Evolutionary conservation across 2,329 filamentous ascomycete species (phyloP), one percentile per base, ranked within the genome.

Genomic region (Cladobotryum protrusum): DNA sequence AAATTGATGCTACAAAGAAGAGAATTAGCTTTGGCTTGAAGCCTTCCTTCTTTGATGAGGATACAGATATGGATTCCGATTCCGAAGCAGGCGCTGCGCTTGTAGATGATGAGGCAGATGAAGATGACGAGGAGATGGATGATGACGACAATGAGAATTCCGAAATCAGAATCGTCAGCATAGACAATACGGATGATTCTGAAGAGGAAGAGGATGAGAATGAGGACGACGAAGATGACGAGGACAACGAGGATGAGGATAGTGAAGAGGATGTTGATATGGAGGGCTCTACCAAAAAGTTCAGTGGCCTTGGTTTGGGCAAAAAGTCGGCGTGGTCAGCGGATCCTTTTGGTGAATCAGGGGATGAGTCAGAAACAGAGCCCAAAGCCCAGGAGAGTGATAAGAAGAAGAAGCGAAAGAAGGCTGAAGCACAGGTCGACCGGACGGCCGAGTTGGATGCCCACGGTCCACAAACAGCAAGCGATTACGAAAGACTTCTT

Each of bases 301-400:
- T 57, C 20, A 60, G 56, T 45, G 66, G 66, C 13, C 57, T 69
- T 3, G 69, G 69, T 33, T 66, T 73, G 35, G 83, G 83, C 55
- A 89, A 89, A 47, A 90, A 89, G 49, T 95, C 96, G 59, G 86
- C 96, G 67, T 99, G 92, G 92, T 85, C 83, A 50, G 88, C 86
- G 13, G 81, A 85, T 49, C 77, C 78, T 12, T 76, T 88, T 45
- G 78, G 82, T 6, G 80, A 82, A 15, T 78, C 76, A 0, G 80
- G 78, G 29, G 68, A 70, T 1, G 77, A 79, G 29, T 69, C 72
- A 0, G 74, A 74, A 13, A 63, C 67, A 18, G 63, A 69, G 37
- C 59, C 60, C 14, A 57, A 59, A 53, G 52, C 62, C 5, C 53
- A 57, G 53, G 67, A 57, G 61, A 75, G 66, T 32, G 61, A 69